A percentile compares a stretch with the other conserved stretches of the same genome.
Conservation (phyloP, 345 rosid species). For the Euclidium syriacum region DNA sequence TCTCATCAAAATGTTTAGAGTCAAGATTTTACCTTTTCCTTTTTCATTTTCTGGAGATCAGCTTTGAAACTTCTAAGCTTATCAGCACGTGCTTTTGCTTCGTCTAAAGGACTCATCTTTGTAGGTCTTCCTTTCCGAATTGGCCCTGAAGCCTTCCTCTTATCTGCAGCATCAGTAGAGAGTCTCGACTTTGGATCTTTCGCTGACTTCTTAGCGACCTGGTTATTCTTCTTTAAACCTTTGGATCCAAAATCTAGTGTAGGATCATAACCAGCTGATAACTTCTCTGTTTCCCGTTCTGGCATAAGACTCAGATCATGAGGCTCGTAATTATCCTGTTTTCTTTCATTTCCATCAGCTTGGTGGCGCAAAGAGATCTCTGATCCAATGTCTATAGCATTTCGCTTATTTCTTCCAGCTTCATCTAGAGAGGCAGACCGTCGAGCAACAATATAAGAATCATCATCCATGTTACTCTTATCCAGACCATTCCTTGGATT, state of each 20-base stretch:
- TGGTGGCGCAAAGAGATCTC: constrained; percentile 48
- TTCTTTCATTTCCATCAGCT: constrained; percentile 38
- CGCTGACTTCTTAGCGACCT: constrained; percentile 40
- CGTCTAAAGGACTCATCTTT: constrained; percentile 81
- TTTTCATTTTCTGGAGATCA: constrained; percentile 92
- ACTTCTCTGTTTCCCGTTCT: constrained; percentile 56
- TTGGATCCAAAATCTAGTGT: constrained; percentile 69
- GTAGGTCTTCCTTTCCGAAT: constrained; percentile 78
- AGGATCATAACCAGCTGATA: constrained; percentile 61
- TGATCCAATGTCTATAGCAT: constrained; percentile 53
- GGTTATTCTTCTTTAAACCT: constrained; percentile 42
- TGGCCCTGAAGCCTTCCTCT: constrained; percentile 64
- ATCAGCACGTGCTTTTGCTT: constrained; percentile 94
- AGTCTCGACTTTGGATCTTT: constrained; percentile 60
- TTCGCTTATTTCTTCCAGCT: constrained; percentile 40
- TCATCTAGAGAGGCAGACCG: constrained; percentile 42
- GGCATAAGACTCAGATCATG: constrained; percentile 75
- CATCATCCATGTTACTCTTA: constrained; percentile 53
- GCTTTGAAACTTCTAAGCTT: constrained; percentile 82
- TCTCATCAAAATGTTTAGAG: not conserved
- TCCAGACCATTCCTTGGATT: constrained; percentile 36
- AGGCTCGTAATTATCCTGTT: constrained; percentile 62
- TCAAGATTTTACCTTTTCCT: constrained; percentile 58
- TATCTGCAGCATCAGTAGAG: constrained; percentile 43
- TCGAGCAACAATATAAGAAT: constrained; percentile 69